Evolutionary conservation across 495 filamentous ascomycete genomes (phyloP).

Genomic region (Penicillium cataractarum): DNA sequence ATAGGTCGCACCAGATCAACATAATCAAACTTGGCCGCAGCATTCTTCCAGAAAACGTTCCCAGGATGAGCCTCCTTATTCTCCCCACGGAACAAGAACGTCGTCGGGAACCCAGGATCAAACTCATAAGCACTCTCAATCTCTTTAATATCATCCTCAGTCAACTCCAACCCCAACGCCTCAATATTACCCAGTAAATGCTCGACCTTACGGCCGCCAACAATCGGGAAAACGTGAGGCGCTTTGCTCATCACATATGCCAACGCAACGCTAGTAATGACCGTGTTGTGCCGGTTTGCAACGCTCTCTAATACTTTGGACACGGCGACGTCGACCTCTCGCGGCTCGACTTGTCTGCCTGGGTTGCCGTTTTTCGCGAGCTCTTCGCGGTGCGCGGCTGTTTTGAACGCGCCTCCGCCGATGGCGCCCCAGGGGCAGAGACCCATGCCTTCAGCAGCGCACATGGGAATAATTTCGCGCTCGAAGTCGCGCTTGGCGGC

Average conservation of each 20-base stretch:
- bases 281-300: constrained; percentile 56
- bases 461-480: constrained; percentile 72
- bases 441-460: constrained; percentile 67
- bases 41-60: constrained; percentile 21
- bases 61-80: constrained; percentile 26
- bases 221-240: constrained; percentile 76
- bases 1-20: constrained; percentile 24
- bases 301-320: constrained; percentile 62
- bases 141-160: constrained; percentile 62
- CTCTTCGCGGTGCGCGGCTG: constrained; percentile 25
- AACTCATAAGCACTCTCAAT: constrained; percentile 66
- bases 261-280: constrained; percentile 57
- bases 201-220: constrained; percentile 66
- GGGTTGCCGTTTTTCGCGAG: constrained; percentile 24
- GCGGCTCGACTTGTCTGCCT: constrained; percentile 21
- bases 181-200: constrained; percentile 73
- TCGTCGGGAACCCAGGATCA: constrained; percentile 64
- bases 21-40: constrained; percentile 29
- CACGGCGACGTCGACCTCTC: constrained; percentile 36
- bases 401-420: constrained; percentile 54
- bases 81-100: constrained; percentile 44
- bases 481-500: constrained; percentile 67
- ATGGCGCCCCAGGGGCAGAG: constrained; percentile 66
- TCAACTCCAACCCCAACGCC: constrained; percentile 59
- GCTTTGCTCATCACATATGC: constrained; percentile 77